These are phyloP conservation scores for Suillus cothurnatus DNA, from an alignment of 768 basidiomycete genomes.

Conservation along the genomic window DNA sequence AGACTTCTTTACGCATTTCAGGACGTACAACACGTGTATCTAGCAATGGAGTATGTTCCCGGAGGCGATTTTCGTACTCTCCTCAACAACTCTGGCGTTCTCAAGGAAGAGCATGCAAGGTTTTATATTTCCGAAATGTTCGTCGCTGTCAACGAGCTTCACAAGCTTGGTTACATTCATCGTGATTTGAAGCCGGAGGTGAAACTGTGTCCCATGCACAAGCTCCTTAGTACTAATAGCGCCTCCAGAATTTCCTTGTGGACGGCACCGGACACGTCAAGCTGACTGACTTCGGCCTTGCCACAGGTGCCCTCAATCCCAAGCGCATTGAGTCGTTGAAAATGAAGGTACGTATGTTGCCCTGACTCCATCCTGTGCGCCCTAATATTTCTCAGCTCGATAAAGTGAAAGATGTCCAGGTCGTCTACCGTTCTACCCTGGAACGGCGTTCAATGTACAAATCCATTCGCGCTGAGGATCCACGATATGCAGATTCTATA, in stretches of 20 bases:
- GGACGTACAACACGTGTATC: slow-evolving; percentile 86
- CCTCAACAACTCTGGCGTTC: slow-evolving; percentile 95
- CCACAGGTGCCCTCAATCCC: slow-evolving; percentile 94
- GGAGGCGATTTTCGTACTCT: slow-evolving; percentile 98
- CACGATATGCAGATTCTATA: slow-evolving; percentile 94
- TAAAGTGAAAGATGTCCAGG: slow-evolving; percentile 91
- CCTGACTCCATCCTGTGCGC: background rate
- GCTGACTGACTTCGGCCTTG: slow-evolving; percentile 95
- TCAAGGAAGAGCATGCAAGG: slow-evolving; percentile 95
- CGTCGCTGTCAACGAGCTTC: slow-evolving; percentile 87
- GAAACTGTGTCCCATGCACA: slow-evolving; percentile 17
- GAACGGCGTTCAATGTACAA: slow-evolving; percentile 95
- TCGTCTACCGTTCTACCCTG: slow-evolving; percentile 88
- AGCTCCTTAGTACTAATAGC: slow-evolving; percentile 3
- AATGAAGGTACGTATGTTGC: slow-evolving; percentile 63
- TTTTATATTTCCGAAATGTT: slow-evolving; percentile 99
- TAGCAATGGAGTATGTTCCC: slow-evolving; percentile 99
- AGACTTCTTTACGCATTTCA: slow-evolving; percentile 96
- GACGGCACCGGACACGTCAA: slow-evolving; percentile 97
- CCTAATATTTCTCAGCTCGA: slow-evolving; percentile 66
- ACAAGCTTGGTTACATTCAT: slow-evolving; percentile 98
- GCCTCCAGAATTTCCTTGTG: slow-evolving; percentile 87
- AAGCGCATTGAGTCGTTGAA: slow-evolving; percentile 93
- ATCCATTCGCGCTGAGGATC: slow-evolving; percentile 86
- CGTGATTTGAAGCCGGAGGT: slow-evolving; percentile 98